These are phyloP conservation scores for Jacaranda copaia DNA, from an alignment of 257 asterid genomes.

Conservation along the genomic window DNA sequence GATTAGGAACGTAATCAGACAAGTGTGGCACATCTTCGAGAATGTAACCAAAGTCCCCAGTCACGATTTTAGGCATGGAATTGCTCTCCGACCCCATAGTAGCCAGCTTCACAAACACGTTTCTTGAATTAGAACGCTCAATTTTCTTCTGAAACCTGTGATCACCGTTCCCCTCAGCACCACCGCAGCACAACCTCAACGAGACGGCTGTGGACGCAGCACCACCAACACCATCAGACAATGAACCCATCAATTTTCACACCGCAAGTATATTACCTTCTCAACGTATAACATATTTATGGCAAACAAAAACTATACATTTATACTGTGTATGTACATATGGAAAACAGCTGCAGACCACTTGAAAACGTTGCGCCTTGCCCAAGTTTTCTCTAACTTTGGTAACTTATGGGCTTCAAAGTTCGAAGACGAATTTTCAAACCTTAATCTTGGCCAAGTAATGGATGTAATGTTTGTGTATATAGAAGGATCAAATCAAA, in stretches of 20 bases:
- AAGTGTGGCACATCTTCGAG: constrained; percentile 82
- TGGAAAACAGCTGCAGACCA: constrained; percentile 1
- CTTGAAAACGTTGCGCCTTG: constrained; percentile 15
- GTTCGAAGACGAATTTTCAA: constrained; percentile 15
- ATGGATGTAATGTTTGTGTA: background rate
- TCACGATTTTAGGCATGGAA: constrained; percentile 48
- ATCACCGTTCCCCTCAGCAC: constrained; percentile 28
- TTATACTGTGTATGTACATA: background rate
- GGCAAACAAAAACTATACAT: background rate
- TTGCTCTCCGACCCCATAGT: constrained; percentile 46
- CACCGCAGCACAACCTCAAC: constrained; percentile 14
- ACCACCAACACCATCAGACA: constrained; percentile 26
- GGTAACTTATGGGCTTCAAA: constrained; percentile 12
- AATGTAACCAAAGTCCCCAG: constrained; percentile 62
- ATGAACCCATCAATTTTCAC: constrained; percentile 32
- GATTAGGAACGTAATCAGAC: constrained; percentile 64
- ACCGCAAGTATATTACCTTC: background rate
- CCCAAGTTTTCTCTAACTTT: constrained; percentile 27
- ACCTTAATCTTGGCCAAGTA: background rate
- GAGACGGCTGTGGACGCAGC: background rate
- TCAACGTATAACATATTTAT: constrained; percentile 1
- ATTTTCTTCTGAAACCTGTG: constrained; percentile 22
- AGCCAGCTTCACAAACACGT: constrained; percentile 22
- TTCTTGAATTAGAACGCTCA: constrained; percentile 5
- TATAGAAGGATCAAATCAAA: constrained; percentile 4